Base-by-base conservation (phyloP, 805 yeast species). In the Vanderwaltozyma tropicalis region DNA sequence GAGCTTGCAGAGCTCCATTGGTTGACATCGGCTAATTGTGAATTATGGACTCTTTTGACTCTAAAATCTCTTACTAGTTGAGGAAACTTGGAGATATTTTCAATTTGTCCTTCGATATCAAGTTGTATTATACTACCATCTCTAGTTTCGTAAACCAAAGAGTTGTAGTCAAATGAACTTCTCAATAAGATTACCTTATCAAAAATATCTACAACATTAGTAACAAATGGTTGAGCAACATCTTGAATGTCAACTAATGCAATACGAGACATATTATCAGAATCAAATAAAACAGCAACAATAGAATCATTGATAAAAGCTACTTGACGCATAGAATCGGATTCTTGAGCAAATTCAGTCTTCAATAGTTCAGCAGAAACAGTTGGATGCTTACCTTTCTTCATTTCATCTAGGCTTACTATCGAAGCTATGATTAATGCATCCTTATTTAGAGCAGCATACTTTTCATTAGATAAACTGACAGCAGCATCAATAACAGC, bases 401-500 rank as follows among this genome's bases (percentile, higher is more conserved):
- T 67, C 64, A 74, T 62, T n/a, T 59, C 65, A 10, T 55, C 61
- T 4, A 66, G 28, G 28, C 53, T 50, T 2, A 71, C 71, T 22
- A 75, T 56, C 1, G 69, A 47, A 2, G 81, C 75, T 12, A 79
- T 42, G 18, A 64, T 61, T 8, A 78, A 40, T 3, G 52, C 52
- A n/a, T 60, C 50, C 40, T 72, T 66, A 1, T 80, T 69, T 28
- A 81, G 57, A 0, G 75, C 69, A 0, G 84, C 88, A 49, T 73
- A 72, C 4, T 55, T 46, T 37, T 70, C 72, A 55, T 81, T 85
- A 10, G 74, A 64, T 35, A 69, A 59, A 43, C 79, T 73, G 4
- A 78, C 72, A 0, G 94, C 81, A 31, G 74, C 72, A 50, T 81
- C 85, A 16, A 68, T 56, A 7, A 86, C 75, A 40, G 74, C 74